Base-by-base conservation (phyloP, 2,329 filamentous ascomycete genomes). In the Ampelomyces quisqualis region DNA sequence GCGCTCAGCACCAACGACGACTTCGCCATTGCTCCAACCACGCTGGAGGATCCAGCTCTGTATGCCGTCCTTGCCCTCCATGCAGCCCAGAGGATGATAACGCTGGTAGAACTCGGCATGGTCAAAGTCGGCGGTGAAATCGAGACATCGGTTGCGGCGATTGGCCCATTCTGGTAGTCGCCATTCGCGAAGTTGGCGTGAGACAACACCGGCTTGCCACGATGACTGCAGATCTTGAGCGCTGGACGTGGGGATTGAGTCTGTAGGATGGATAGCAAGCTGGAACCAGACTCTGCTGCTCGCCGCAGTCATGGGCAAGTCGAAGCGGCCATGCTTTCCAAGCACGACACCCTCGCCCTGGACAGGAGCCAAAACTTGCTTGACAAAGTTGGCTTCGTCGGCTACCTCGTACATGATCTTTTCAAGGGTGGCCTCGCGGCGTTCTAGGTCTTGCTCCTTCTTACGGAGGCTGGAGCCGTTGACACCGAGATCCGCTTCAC, bases 21-120 rank as follows among this genome's bases (percentile, higher is more conserved):
- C 90, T 70, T 97, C 93, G 26, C 93, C 93, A 56, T 98, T 98
- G 71, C 89, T 96, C 93, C 93, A 98, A 1, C 93, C 93, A 43
- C 93, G 84, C 70, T 97, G 90, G 34, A 97, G 78, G 43, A 94
- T 78, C 89, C 91, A 98, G 58, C 80, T 94, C 63, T 97, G 89
- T 38, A 96, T 90, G 33, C 91, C 93, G 49, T 98, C 93, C 49
- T 82, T 83, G 41, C 93, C 93, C 51, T 95, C 89, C 55, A 85
- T 81, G 67, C 93, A 98, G 10, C 93, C 93, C 0, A 98, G 78
- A 5, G 81, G 75, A 4, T 82, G 76, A 64, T 96, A 98, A 30
- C 93, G 83, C 55, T 85, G 82, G 14, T 84, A 80, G 58, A 98
- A 97, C 65, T 98, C 93, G 11, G 95, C 88, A 4, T 90, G 74